Conservation (phyloP, 257 asterid species). For the Leptodermis oblonga region DNA sequence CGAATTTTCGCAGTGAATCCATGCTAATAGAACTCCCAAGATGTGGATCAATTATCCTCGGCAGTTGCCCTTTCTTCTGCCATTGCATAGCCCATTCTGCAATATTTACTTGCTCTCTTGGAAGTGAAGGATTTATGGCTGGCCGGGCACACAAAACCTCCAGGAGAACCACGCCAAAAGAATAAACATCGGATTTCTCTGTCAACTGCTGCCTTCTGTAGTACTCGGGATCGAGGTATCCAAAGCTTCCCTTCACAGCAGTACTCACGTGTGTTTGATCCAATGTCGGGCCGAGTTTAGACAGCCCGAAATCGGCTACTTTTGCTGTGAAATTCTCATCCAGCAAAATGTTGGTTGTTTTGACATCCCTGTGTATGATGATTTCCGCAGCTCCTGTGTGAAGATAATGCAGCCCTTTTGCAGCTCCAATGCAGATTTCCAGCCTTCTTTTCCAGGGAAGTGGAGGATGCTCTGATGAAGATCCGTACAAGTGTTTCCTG, state of each 20-base stretch:
- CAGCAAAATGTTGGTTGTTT: slow-evolving; percentile 29
- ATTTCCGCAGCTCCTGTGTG: slow-evolving; percentile 30
- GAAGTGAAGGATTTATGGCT: slow-evolving; percentile 30
- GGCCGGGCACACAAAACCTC: slow-evolving; percentile 35
- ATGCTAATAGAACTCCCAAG: slow-evolving; percentile 15
- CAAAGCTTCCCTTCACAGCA: slow-evolving; percentile 32
- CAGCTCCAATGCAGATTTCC: slow-evolving; percentile 39
- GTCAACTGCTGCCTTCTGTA: slow-evolving; percentile 31
- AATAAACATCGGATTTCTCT: slow-evolving; percentile 35
- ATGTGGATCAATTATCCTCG: slow-evolving; percentile 27
- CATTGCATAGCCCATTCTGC: slow-evolving; percentile 40
- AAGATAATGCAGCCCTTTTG: slow-evolving; percentile 33
- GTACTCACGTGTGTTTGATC: slow-evolving; percentile 33
- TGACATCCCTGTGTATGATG: slow-evolving; percentile 34
- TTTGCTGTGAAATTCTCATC: slow-evolving; percentile 33
- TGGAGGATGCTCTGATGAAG: slow-evolving; percentile 18
- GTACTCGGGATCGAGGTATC: slow-evolving; percentile 35
- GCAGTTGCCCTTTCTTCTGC: slow-evolving; percentile 32
- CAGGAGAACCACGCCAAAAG: slow-evolving; percentile 34
- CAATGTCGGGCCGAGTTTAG: slow-evolving; percentile 28
- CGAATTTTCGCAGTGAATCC: slow-evolving; percentile 26
- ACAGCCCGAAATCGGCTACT: slow-evolving; percentile 33
- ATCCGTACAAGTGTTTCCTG: slow-evolving; percentile 28
- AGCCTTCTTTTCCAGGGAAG: slow-evolving; percentile 30
- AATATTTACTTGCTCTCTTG: slow-evolving; percentile 30